A percentile compares a stretch with the other conserved stretches of the same genome.
These are phyloP conservation scores for Globisporangium spinosum DNA, from an alignment of 352 stramenopile genomes.

Conservation along the genomic window DNA sequence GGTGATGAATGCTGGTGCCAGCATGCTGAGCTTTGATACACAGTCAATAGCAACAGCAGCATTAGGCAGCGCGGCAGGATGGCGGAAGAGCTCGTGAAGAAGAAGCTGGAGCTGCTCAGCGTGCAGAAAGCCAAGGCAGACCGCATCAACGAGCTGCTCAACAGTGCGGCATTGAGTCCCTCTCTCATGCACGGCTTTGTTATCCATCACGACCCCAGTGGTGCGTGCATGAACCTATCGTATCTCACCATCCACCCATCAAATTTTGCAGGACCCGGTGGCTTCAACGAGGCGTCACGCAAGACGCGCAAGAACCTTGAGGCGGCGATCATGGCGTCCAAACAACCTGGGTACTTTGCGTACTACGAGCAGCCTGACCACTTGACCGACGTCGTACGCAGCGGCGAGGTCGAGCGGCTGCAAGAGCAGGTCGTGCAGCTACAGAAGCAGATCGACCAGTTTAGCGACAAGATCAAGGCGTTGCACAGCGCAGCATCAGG, in stretches of 20 bases:
- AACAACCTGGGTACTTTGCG: conserved; percentile 64
- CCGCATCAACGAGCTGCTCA: conserved; percentile 55
- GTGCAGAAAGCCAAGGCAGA: conserved; percentile 64
- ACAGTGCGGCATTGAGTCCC: conserved; percentile 24
- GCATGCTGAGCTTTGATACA: not conserved
- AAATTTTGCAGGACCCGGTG: conserved; percentile 33
- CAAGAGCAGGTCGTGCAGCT: conserved; percentile 54
- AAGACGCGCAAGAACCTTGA: conserved; percentile 84
- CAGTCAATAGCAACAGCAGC: not conserved
- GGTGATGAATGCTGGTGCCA: not conserved
- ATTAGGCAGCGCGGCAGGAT: conserved; percentile 11
- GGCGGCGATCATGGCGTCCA: conserved; percentile 67
- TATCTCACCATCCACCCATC: conserved; percentile 5
- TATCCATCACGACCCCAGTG: not conserved
- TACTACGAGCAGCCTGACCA: conserved; percentile 73
- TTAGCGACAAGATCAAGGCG: conserved; percentile 48
- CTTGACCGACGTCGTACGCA: conserved; percentile 44
- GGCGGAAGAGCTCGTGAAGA: conserved; percentile 63
- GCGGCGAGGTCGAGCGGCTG: conserved; percentile 55
- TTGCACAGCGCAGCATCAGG: conserved; percentile 7
- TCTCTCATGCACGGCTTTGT: not conserved
- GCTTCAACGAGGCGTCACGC: conserved; percentile 70
- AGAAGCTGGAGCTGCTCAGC: conserved; percentile 73
- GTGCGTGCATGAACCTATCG: not conserved
- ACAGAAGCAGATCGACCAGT: conserved; percentile 70